Conservation (phyloP, 1,284 basidiomycete genomes). For the Pisolithus thermaeus region DNA sequence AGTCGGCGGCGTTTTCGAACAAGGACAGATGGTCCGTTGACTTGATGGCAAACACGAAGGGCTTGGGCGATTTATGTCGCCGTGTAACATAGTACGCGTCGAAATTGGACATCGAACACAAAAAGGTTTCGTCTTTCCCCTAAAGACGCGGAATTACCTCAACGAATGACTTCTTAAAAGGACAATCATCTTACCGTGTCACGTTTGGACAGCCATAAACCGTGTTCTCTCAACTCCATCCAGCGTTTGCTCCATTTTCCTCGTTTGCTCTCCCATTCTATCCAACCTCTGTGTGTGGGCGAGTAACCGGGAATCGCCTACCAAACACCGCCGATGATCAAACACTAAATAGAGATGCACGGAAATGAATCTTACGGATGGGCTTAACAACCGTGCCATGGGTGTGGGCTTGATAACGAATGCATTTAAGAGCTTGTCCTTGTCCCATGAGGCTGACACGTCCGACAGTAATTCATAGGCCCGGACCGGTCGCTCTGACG, state of each 20-base stretch:
- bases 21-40: constrained; percentile 78
- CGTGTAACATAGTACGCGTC: constrained; percentile 77
- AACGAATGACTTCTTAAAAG: neutral
- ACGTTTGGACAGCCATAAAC: constrained; percentile 79
- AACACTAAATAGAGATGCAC: constrained; percentile 4
- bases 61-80: constrained; percentile 67
- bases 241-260: constrained; percentile 92
- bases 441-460: constrained; percentile 79
- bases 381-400: constrained; percentile 51
- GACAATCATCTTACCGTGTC: constrained; percentile 53
- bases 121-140: constrained; percentile 76
- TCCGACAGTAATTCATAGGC: constrained; percentile 74
- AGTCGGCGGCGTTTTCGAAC: constrained; percentile 83
- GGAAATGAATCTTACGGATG: constrained; percentile 42
- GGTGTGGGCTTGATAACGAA: constrained; percentile 73
- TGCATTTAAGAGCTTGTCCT: constrained; percentile 67
- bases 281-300: constrained; percentile 65
- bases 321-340: constrained; percentile 1
- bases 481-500: constrained; percentile 76
- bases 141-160: constrained; percentile 26
- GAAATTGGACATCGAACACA: constrained; percentile 81
- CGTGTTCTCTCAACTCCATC: constrained; percentile 79
- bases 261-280: constrained; percentile 82
- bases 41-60: constrained; percentile 80
- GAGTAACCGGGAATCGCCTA: constrained; percentile 68